Base-by-base conservation (phyloP, 139 green algal species). In the Desmodesmus armatus region DNA sequence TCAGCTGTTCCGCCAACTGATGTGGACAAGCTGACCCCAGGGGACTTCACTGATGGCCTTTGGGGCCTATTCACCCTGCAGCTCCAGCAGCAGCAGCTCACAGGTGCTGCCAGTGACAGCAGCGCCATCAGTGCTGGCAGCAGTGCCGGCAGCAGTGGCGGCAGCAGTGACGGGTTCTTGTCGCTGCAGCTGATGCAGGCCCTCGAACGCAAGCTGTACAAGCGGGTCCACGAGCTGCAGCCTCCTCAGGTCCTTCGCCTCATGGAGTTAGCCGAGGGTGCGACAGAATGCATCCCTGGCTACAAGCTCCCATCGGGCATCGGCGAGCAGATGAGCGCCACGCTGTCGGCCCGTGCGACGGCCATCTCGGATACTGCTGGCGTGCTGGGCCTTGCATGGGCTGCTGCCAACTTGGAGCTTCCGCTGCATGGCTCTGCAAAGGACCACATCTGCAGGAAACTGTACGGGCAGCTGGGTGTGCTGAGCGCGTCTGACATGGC, bases 331-430 rank as follows among this genome's bases (percentile, higher is more conserved):
- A 53, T 82, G 23, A 55, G 37, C 17, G 55, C 71, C 19, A 55
- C 72, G 2, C 35, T 82, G 40, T 82, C 76, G 40, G 35, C 76
- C 19, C 62, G 43, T 23, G 55, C 76, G n/a, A 25, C 55, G 27
- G 6, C 29, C 17, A 37, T 82, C 6, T 53, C 39, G 7, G 76
- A 82, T 5, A 40, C 76, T 2, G 72, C 76, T 5, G 76, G 63
- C 6, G 62, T 84, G 27, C 76, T 75, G 33, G 78, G 78, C 5
- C 43, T 84, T n/a, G n/a, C 44, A 17, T 84, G 78, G 78, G 62
- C 78, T 37, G 62, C 63, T 27, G 78, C 78, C 0, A 27, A 58
- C 21, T 19, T 84, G 13, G 29, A 71, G 62, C 41, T 84, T 29
- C 78, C 62, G 41, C 78, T 84, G 63, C 78, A 75, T 27, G 47